Evolutionary conservation across 306 rosid species (phyloP), one percentile per base, ranked within the genome.

Genomic region (Dicorynia guianensis): DNA sequence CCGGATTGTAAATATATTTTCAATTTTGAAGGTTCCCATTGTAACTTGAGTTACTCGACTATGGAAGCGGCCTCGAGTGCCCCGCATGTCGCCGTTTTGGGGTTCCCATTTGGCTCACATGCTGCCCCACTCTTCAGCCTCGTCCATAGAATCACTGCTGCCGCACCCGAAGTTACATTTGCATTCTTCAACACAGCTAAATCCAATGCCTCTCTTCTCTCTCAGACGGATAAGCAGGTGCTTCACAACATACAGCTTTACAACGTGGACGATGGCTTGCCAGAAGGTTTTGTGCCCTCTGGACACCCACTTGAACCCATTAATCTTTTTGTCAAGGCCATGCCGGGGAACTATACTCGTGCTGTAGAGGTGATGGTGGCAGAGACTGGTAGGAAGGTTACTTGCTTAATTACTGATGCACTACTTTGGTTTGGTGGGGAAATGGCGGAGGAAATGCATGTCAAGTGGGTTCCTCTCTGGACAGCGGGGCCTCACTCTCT

Each of bases 401-500:
- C 86, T 11, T 92, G 96, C 59, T 57, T 94, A 54, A 9, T 94
- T 1, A 76, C 92, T 0, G 97, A 94, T 7, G 98, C 97, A 0
- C 87, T 92, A 15, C 67, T 58, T 13, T 87, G 89, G 93, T 90
- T 94, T 33, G 87, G 76, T 20, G 93, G 84, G 0, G 91, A 87
- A 0, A 9, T 90, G 74, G 90, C 93, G 1, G 75, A 48, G 4
- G 76, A 87, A 67, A 62, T 86, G 79, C 9, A 57, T 18, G 88
- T 83, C 11, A 85, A 82, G 20, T 94, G 97, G 98, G 54, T 92
- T 12, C 88, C 98, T 40, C 63, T 94, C 0, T 94, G 98, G 98
- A 86, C 91, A 18, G 91, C 92, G 0, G 97, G 88, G 30, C 88
- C 91, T 43, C 87, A 85, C 14, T 47, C 96, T n/a, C 59, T 88